These are phyloP conservation scores for Aspergillus quadricinctus DNA, from an alignment of 2,329 filamentous ascomycete species.

Conservation along the genomic window DNA sequence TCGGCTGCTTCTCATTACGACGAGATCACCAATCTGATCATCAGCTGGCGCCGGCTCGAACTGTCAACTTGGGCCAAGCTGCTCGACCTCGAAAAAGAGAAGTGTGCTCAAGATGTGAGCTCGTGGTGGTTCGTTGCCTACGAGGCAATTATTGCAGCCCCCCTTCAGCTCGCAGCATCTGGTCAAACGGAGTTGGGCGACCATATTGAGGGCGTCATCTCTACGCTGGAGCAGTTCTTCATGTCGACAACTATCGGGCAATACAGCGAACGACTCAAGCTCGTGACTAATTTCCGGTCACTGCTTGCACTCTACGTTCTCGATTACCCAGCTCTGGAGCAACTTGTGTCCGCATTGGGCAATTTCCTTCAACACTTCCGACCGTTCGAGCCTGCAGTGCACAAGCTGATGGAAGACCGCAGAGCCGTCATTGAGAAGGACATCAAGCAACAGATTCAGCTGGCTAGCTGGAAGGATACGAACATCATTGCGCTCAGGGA, in stretches of 20 bases:
- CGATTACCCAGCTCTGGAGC: slow-evolving; percentile 55
- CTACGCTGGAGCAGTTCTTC: slow-evolving; percentile 75
- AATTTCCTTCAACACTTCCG: slow-evolving; percentile 76
- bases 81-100: slow-evolving; percentile 76
- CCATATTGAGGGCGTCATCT: slow-evolving; percentile 67
- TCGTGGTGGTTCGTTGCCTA: slow-evolving; percentile 98
- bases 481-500: slow-evolving; percentile 87
- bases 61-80: slow-evolving; percentile 86
- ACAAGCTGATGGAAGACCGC: slow-evolving; percentile 63
- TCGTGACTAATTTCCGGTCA: slow-evolving; percentile 59
- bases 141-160: slow-evolving; percentile 75
- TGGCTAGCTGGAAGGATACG: slow-evolving; percentile 97
- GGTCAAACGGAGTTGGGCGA: slow-evolving; percentile 56
- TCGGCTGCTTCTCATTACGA: slow-evolving; percentile 68
- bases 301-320: slow-evolving; percentile 61
- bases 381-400: slow-evolving; percentile 64
- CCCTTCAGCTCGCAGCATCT: slow-evolving; percentile 60
- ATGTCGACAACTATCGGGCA: slow-evolving; percentile 75
- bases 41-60: slow-evolving; percentile 87
- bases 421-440: slow-evolving; percentile 77
- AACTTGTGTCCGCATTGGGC: slow-evolving; percentile 61
- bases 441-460: slow-evolving; percentile 85
- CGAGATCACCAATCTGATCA: slow-evolving; percentile 71
- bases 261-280: slow-evolving; percentile 65
- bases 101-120: slow-evolving; percentile 71